Evolutionary conservation across 805 yeast genomes (phyloP), one percentile per base, ranked within the genome.

Genomic region (Zygosaccharomyces pseudorouxii): DNA sequence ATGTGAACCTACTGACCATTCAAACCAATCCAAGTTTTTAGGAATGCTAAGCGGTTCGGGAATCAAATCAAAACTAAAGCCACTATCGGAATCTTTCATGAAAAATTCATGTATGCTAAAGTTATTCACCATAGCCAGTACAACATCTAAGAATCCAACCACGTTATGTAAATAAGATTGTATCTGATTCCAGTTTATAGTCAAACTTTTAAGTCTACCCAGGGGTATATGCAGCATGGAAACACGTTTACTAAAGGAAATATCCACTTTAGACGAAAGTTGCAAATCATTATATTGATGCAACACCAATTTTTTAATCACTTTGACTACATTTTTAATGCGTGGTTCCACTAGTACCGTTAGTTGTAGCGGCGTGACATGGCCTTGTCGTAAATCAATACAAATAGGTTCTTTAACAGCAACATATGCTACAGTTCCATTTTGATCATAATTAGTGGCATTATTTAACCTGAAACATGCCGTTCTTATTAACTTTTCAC

Each of bases 281-380:
- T 61, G 49, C 16, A 64, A 36, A 22, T 56, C 53, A 9, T 57
- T 52, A 36, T 57, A 64, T 8, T 61, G 55, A 22, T 58, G 56
- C 2, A 50, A 51, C 63, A 66, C 60, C 22, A 65, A 42, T 44
- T 62, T 64, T 38, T 59, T 64, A 30, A 65, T 16, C 1, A 62
- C 55, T 29, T 56, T 55, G 6, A 60, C 25, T 6, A 62, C 45
- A 28, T 57, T 60, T 20, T 53, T 54, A 50, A 62, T 59, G 16
- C 57, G 38, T 4, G 70, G 68, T 43, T 59, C 57, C 3, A 64
- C 43, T 3, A 60, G 39, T 2, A 64, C 20, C 1, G 59, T 59
- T 9, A 65, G 28, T 31, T 60, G 52, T 16, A 63, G 31, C 4
- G 55, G 49, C 3, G 62, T 58, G 2, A 52, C 45, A 0, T 47